phyloP scores from a whole-genome alignment of 2,329 filamentous ascomycete species.

The Alternaria ventricosa region DNA sequence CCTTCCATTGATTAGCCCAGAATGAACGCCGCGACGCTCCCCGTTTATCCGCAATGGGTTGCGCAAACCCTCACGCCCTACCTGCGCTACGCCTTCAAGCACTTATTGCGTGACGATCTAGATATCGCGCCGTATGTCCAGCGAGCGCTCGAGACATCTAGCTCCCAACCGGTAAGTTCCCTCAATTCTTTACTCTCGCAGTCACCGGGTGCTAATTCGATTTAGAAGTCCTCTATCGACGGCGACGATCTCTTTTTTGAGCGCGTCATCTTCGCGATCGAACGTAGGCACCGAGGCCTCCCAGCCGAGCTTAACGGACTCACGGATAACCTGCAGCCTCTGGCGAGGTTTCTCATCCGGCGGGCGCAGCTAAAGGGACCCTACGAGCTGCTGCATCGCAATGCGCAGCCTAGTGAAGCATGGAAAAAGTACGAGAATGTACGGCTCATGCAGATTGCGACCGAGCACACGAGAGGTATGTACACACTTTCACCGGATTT shows the following conservation, averaged over 20 bases:
- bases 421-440: slow-evolving; percentile 10
- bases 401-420: slow-evolving; percentile 7
- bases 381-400: slow-evolving; percentile 14
- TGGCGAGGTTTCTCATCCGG: slow-evolving; percentile 17
- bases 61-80: slow-evolving; percentile 15
- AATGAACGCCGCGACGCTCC: slow-evolving; percentile 6
- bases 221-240: slow-evolving; percentile 8
- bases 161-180: slow-evolving; percentile 4
- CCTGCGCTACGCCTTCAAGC: slow-evolving; percentile 17
- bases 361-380: slow-evolving; percentile 20
- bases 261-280: slow-evolving; percentile 19
- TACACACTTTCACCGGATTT: neutral
- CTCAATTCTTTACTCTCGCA: too few relatives aligned
- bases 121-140: slow-evolving; percentile 6
- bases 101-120: slow-evolving; percentile 1
- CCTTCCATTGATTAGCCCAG: neutral
- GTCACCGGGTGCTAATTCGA: neutral
- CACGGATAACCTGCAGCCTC: slow-evolving; percentile 11
- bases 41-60: slow-evolving; percentile 13
- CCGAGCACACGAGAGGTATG: neutral
- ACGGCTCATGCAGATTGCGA: neutral
- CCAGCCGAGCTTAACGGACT: slow-evolving; percentile 5
- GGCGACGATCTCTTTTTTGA: slow-evolving; percentile 19
- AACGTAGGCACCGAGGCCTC: slow-evolving; percentile 5
- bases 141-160: slow-evolving; percentile 4